Percentiles rank a stretch among this genome's conserved stretches.
These are phyloP conservation scores for Paecilomyces dactylethromorphus DNA, from an alignment of 2,329 filamentous ascomycete genomes.

Conservation along the genomic window DNA sequence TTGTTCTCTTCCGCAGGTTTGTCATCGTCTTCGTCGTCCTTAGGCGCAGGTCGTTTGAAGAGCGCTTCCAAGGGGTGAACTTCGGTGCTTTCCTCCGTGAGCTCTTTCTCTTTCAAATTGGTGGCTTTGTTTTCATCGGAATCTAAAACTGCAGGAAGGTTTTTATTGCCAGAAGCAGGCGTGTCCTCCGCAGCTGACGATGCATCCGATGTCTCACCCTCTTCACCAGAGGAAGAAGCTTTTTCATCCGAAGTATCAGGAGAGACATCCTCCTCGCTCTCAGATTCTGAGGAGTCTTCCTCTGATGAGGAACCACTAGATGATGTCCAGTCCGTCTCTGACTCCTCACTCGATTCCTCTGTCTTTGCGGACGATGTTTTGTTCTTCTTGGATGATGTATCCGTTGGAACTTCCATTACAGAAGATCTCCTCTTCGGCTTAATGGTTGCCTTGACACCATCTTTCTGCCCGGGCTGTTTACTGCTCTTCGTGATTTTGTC, in stretches of 20 bases:
- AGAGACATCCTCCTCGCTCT: slow-evolving; percentile 18
- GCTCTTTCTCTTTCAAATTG: slow-evolving; percentile 13
- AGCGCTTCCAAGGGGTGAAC: slow-evolving; percentile 87
- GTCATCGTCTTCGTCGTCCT: slow-evolving; percentile 31
- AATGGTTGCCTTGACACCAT: slow-evolving; percentile 24
- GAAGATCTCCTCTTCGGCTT: slow-evolving; percentile 9
- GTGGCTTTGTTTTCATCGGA: slow-evolving; percentile 29
- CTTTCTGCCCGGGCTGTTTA: slow-evolving; percentile 22
- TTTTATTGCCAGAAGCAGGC: slow-evolving; percentile 2
- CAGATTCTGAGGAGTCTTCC: slow-evolving; percentile 17
- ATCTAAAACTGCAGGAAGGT: slow-evolving; percentile 6
- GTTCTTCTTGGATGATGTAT: slow-evolving; percentile 6
- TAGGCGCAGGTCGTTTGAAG: slow-evolving; percentile 65
- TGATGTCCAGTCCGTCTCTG: slow-evolving; percentile 28
- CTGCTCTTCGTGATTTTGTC: slow-evolving; percentile 22
- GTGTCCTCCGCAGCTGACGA: neutral
- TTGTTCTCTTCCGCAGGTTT: slow-evolving; percentile 38
- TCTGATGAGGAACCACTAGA: slow-evolving; percentile 26
- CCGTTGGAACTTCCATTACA: slow-evolving; percentile 2
- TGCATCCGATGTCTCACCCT: neutral
- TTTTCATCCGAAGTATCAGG: slow-evolving; percentile 19
- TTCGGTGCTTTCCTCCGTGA: slow-evolving; percentile 49
- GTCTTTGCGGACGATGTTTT: slow-evolving; percentile 7
- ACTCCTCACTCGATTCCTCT: slow-evolving; percentile 13
- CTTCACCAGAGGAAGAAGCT: slow-evolving; percentile 16